phyloP scores from a whole-genome alignment of 2,329 filamentous ascomycete genomes.

The Xylogone sp. region DNA sequence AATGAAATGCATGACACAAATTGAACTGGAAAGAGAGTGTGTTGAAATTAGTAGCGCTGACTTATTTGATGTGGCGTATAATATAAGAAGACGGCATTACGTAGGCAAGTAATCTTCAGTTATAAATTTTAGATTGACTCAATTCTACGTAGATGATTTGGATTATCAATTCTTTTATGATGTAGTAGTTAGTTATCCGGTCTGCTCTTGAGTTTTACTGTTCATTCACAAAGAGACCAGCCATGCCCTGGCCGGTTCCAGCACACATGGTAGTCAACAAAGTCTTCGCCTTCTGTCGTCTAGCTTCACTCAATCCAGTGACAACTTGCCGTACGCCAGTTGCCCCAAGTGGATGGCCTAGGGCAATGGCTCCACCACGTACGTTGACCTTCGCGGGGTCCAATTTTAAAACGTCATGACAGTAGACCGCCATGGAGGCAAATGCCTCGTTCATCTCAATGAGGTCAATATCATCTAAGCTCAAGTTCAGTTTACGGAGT shows the following conservation, averaged over 20 bases:
- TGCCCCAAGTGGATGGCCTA: conserved; percentile 70
- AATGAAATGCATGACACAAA: too few relatives aligned
- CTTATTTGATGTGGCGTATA: too few relatives aligned
- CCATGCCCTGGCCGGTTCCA: conserved; percentile 62
- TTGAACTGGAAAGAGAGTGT: too few relatives aligned
- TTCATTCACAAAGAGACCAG: conserved; percentile 58
- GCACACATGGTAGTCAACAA: conserved; percentile 84
- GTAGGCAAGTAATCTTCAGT: too few relatives aligned
- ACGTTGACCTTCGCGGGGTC: conserved; percentile 85
- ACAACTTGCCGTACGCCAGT: conserved; percentile 68
- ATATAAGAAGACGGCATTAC: too few relatives aligned
- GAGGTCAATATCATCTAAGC: conserved; percentile 84
- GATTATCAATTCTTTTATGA: too few relatives aligned
- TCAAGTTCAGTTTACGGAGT: conserved; percentile 76
- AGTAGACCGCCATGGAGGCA: conserved; percentile 87
- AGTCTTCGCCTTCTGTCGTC: conserved; percentile 79
- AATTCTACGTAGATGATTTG: too few relatives aligned
- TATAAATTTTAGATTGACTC: too few relatives aligned
- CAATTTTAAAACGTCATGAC: conserved; percentile 77
- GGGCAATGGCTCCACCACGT: conserved; percentile 90
- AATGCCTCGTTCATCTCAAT: conserved; percentile 98
- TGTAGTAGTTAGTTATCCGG: too few relatives aligned
- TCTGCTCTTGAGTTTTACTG: conserved; percentile 17
- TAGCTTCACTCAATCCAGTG: conserved; percentile 77
- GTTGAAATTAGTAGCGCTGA: too few relatives aligned